Conservation (phyloP, 306 rosid genomes). For the Comarum palustre region DNA sequence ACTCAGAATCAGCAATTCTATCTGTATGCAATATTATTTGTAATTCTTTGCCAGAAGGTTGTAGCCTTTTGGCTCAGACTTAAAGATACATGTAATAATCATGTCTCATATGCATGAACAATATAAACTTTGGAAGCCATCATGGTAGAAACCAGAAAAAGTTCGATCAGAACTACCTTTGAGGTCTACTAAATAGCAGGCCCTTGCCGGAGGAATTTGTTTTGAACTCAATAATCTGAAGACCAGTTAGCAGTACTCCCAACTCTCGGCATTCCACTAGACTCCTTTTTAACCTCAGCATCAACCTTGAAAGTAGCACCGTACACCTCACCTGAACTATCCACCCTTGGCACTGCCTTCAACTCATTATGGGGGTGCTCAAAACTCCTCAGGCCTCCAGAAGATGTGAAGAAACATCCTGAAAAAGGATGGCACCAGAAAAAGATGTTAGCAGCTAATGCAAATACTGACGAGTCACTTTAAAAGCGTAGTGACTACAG, state of each 20-base stretch:
- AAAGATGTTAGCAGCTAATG: slow-evolving; percentile 17
- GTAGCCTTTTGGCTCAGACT: slow-evolving; percentile 22
- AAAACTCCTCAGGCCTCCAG: slow-evolving; percentile 86
- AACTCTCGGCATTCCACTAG: slow-evolving; percentile 85
- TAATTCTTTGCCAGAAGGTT: slow-evolving; percentile 32
- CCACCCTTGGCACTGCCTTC: slow-evolving; percentile 93
- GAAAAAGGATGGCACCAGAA: slow-evolving; percentile 15
- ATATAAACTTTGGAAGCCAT: slow-evolving; percentile 25
- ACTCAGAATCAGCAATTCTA: slow-evolving; percentile 14
- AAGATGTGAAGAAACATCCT: slow-evolving; percentile 87
- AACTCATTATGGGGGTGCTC: slow-evolving; percentile 90
- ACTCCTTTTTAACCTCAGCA: slow-evolving; percentile 62
- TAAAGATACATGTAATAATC: slow-evolving; percentile 31
- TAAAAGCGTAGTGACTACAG: background rate
- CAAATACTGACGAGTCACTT: slow-evolving; percentile 5
- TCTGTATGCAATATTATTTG: slow-evolving; percentile 38
- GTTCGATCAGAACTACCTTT: slow-evolving; percentile 19
- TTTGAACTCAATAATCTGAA: slow-evolving; percentile 48
- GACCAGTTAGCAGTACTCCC: slow-evolving; percentile 99
- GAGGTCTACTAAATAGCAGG: slow-evolving; percentile 25
- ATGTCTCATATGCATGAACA: slow-evolving; percentile 22
- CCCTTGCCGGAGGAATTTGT: slow-evolving; percentile 23
- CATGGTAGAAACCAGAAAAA: slow-evolving; percentile 27
- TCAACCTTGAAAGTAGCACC: slow-evolving; percentile 90
- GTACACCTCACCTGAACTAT: slow-evolving; percentile 78